phyloP scores from a whole-genome alignment of 2,329 filamentous ascomycete species.

The Pyrenophora teres region DNA sequence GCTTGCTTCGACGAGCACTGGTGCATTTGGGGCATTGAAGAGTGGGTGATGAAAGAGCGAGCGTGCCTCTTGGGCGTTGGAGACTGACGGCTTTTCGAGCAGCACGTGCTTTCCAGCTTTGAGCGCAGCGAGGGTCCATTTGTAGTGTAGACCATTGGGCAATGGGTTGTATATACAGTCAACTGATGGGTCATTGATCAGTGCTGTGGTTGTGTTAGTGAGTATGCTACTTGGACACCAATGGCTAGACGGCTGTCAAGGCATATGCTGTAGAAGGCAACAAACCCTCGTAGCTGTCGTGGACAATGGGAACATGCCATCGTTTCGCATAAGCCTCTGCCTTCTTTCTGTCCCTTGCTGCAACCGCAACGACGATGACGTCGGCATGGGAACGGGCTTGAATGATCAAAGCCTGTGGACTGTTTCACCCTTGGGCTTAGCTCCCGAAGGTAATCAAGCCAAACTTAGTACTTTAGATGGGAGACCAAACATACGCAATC shows the following conservation, averaged over 20 bases:
- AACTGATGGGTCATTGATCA: conserved; percentile 47
- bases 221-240: neutral
- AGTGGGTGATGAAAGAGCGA: conserved; percentile 45
- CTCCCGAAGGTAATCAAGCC: neutral
- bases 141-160: conserved; percentile 52
- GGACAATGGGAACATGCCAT: conserved; percentile 57
- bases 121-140: conserved; percentile 50
- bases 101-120: conserved; percentile 53
- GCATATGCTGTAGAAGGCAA: neutral
- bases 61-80: conserved; percentile 50
- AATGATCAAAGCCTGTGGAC: conserved; percentile 51
- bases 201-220: conserved; percentile 25
- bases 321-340: conserved; percentile 58
- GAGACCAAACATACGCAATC: conserved; percentile 34
- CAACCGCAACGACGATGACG: conserved; percentile 58
- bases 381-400: conserved; percentile 60
- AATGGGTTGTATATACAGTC: conserved; percentile 54
- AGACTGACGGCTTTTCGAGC: conserved; percentile 54
- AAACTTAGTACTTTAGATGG: neutral
- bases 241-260: no score
- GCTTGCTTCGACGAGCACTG: conserved; percentile 52
- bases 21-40: conserved; percentile 43
- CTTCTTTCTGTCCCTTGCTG: conserved; percentile 55
- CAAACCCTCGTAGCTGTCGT: conserved; percentile 56
- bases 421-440: conserved; percentile 19